phyloP scores from a whole-genome alignment of 306 rosid species.

The Dryas drummondii region DNA sequence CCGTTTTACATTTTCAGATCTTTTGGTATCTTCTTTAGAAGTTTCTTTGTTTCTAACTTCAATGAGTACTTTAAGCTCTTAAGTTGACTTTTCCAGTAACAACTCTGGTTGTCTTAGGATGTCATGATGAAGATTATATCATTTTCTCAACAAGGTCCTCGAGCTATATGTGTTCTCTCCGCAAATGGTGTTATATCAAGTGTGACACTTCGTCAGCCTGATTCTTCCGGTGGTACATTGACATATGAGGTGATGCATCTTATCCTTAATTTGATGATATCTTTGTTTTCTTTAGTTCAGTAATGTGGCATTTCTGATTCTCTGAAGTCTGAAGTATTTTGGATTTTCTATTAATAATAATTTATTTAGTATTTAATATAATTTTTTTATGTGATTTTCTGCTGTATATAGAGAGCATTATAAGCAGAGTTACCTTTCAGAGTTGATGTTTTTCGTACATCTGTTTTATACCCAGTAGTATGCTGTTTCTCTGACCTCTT shows the following conservation, averaged over 20 bases:
- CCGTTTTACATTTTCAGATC: not conserved
- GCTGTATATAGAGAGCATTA: not conserved
- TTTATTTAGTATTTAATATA: not conserved
- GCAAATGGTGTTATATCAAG: constrained; percentile 94
- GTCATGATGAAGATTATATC: constrained; percentile 95
- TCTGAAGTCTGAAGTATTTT: not conserved
- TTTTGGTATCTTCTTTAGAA: not conserved
- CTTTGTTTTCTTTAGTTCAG: not conserved
- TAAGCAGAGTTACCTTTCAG: not conserved
- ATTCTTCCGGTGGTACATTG: constrained; percentile 77
- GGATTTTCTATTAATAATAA: not conserved
- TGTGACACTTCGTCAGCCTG: constrained; percentile 94
- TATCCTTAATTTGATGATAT: not conserved
- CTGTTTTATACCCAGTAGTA: not conserved
- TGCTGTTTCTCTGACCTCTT: not conserved
- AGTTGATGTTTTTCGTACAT: not conserved
- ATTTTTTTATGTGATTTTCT: no score
- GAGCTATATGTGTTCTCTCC: constrained; percentile 84
- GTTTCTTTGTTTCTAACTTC: constrained; percentile 3
- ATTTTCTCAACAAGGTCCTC: constrained; percentile 97
- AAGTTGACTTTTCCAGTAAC: constrained; percentile 6
- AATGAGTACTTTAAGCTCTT: constrained; percentile 15
- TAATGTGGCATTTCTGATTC: not conserved
- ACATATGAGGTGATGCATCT: constrained; percentile 69
- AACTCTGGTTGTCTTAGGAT: constrained; percentile 53